Evolutionary conservation across 1,284 basidiomycete genomes (phyloP).

Genomic region (Apiotrichum gamsii): DNA sequence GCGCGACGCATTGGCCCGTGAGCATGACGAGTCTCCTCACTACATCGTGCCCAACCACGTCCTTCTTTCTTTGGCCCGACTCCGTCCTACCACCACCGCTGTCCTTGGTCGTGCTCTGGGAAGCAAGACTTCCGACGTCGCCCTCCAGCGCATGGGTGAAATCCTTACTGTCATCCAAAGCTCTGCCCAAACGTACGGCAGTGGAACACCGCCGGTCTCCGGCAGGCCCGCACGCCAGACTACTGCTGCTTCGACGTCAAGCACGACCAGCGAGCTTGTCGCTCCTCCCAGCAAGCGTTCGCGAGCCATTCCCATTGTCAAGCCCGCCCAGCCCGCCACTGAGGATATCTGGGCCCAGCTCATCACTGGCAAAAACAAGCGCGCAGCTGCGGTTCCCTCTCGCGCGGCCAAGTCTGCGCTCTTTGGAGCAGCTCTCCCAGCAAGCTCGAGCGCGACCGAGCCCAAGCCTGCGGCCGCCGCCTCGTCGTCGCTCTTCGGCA

Average conservation of each 20-base stretch:
- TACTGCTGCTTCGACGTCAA: too few relatives aligned
- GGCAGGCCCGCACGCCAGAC: too few relatives aligned
- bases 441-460: background rate
- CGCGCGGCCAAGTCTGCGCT: slow-evolving; percentile 12
- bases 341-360: slow-evolving; percentile 19
- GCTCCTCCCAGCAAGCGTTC: too few relatives aligned
- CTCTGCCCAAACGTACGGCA: too few relatives aligned
- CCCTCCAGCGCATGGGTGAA: slow-evolving; percentile 53
- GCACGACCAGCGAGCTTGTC: too few relatives aligned
- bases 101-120: slow-evolving; percentile 39
- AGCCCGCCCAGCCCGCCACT: too few relatives aligned
- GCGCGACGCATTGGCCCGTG: slow-evolving; percentile 73
- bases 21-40: slow-evolving; percentile 81
- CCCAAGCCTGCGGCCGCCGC: background rate
- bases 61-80: slow-evolving; percentile 60
- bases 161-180: slow-evolving; percentile 57
- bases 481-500: slow-evolving; percentile 8
- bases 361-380: background rate
- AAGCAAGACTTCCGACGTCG: background rate
- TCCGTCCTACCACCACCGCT: slow-evolving; percentile 57
- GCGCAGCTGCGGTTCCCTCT: too few relatives aligned
- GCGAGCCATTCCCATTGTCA: too few relatives aligned
- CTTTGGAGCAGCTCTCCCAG: slow-evolving; percentile 20
- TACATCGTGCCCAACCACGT: slow-evolving; percentile 67
- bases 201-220: too few relatives aligned